Percentiles rank a stretch among this genome's conserved stretches.
Evolutionary conservation across 1,139 yeast genomes (phyloP).

Genomic region (Geotrichum europaeum): DNA sequence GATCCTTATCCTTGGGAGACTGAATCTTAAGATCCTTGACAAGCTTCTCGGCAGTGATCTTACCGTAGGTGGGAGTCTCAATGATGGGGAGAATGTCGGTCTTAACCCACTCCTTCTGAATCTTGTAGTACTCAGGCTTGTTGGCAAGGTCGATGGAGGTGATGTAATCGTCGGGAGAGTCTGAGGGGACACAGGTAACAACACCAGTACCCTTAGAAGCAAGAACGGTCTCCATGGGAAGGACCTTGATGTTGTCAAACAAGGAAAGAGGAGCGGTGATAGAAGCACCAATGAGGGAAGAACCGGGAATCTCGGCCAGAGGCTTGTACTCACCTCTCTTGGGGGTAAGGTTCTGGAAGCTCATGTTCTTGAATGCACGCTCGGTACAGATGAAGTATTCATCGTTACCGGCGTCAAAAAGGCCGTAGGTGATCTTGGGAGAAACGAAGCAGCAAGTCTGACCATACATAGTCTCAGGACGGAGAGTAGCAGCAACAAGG

Average conservation of each 20-base stretch:
- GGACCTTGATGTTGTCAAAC: constrained; percentile 64
- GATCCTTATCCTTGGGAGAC: constrained; percentile 87
- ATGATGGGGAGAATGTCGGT: constrained; percentile 65
- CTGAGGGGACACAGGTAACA: constrained; percentile 97
- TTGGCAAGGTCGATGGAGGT: constrained; percentile 77
- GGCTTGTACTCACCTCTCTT: constrained; percentile 72
- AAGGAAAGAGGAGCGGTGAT: constrained; percentile 80
- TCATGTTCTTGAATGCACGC: constrained; percentile 98
- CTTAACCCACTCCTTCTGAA: constrained; percentile 81
- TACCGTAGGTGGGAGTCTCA: constrained; percentile 80
- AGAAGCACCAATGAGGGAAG: constrained; percentile 73
- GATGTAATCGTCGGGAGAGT: constrained; percentile 94
- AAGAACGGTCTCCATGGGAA: constrained; percentile 97
- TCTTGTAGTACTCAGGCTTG: constrained; percentile 87
- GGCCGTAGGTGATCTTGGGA: constrained; percentile 87
- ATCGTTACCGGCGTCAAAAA: constrained; percentile 80
- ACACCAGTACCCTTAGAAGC: constrained; percentile 98
- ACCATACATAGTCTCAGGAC: constrained; percentile 99
- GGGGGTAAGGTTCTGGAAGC: constrained; percentile 89
- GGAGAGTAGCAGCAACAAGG: constrained; percentile 92
- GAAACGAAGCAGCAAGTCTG: constrained; percentile 98
- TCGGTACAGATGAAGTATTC: constrained; percentile 80
- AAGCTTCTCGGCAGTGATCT: constrained; percentile 76
- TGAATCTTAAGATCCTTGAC: constrained; percentile 85
- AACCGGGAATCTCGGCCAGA: constrained; percentile 58